Base-by-base conservation (phyloP, 2,329 filamentous ascomycete genomes). In the Cordyceps militaris region DNA sequence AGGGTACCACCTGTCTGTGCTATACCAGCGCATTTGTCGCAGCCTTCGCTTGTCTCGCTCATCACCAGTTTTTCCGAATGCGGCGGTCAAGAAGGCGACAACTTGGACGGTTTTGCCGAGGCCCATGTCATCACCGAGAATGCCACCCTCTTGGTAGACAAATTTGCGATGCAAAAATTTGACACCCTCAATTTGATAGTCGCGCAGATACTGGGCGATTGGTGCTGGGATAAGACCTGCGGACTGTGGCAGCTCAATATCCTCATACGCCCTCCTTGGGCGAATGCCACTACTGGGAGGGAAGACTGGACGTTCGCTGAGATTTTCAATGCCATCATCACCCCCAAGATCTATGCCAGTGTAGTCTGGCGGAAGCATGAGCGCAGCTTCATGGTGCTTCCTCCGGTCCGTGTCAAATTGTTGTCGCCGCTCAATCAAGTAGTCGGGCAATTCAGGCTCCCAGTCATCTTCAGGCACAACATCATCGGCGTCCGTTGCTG, bases 111-210 rank as follows among this genome's bases (percentile, higher is more conserved):
- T 99, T 72, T 99, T 99, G 0, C 94, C 94, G 32, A 99, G 73
- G 21, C 94, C 94, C 94, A 99, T 99, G 66, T 99, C 94, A 67
- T 99, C 94, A 3, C 93, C 92, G 0, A 99, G 79, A 23, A 99
- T 89, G 1, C 89, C 91, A 1, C 94, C 94, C 64, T 87, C 87
- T 67, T 99, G 94, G 63, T 90, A 93, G 4, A 97, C 87, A 67
- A 97, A 97, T 23, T 89, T 81, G 60, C 89, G 83, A 68, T 97
- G 92, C 8, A 99, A 77, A 66, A 97, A 97, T 32, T 82, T 80
- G 14, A 88, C 89, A 5, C 94, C 94, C 28, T 88, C 82, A 1
- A 97, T 79, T 70, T 99, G 94, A 66, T 99, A 99, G 62, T 92
- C 89, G 60, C 94, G 85, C 50, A 99, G 76, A 74, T 94, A 97